These are phyloP conservation scores for Volutella citrinella DNA, from an alignment of 2,329 filamentous ascomycete species.

Conservation along the genomic window DNA sequence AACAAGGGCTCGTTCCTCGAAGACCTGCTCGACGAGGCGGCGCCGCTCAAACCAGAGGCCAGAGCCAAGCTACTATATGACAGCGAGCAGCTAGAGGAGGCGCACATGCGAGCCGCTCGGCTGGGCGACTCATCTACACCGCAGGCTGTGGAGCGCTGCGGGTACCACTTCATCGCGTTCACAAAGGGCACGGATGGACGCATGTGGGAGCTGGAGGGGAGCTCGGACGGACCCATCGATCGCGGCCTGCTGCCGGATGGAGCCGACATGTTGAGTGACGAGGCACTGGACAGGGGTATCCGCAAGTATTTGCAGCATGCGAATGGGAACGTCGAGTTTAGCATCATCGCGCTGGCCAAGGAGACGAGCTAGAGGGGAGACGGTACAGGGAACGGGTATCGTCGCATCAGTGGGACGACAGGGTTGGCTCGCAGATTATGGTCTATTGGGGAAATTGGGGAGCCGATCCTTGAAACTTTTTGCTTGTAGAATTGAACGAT, in stretches of 20 bases:
- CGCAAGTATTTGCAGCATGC: slow-evolving; percentile 39
- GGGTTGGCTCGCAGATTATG: no score
- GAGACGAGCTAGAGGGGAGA: no score
- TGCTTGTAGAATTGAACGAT: no score
- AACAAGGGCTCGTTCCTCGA: slow-evolving; percentile 51
- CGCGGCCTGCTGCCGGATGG: slow-evolving; percentile 52
- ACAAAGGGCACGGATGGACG: slow-evolving; percentile 63
- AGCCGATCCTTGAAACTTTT: no score
- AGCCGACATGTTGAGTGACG: slow-evolving; percentile 64
- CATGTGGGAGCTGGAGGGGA: slow-evolving; percentile 79
- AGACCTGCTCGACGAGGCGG: slow-evolving; percentile 58
- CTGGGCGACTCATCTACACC: slow-evolving; percentile 67
- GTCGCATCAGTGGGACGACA: no score
- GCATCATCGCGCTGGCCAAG: slow-evolving; percentile 38
- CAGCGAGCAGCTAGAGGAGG: slow-evolving; percentile 65
- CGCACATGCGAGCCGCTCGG: slow-evolving; percentile 67
- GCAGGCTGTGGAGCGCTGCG: slow-evolving; percentile 56
- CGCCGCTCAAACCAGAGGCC: slow-evolving; percentile 54
- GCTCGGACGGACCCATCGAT: slow-evolving; percentile 69
- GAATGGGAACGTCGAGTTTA: slow-evolving; percentile 36
- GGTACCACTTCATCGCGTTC: slow-evolving; percentile 80
- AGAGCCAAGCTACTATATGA: slow-evolving; percentile 71
- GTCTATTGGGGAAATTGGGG: no score
- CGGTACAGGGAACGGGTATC: no score
- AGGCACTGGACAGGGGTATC: slow-evolving; percentile 61